Conservation (phyloP, 305 asterid species). For the Salvia sclarea region DNA sequence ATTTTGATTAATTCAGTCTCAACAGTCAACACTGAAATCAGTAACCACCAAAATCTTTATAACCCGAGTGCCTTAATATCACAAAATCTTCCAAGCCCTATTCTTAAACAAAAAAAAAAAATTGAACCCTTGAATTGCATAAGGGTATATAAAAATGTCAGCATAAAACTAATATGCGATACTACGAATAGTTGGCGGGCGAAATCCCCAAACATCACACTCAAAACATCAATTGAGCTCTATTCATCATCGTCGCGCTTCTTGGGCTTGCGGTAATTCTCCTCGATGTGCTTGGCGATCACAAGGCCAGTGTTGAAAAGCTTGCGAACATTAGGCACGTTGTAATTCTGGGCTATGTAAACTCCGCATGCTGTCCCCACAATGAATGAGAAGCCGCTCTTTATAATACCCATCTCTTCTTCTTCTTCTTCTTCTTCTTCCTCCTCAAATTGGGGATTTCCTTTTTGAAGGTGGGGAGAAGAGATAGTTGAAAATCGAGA, state of each 20-base stretch:
- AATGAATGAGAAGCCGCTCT: constrained; percentile 56
- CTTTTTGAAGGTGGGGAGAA: not conserved
- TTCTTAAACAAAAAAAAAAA: not conserved
- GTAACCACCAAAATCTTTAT: constrained; percentile 2
- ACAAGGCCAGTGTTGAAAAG: constrained; percentile 53
- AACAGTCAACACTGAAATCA: not conserved
- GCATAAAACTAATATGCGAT: constrained; percentile 1
- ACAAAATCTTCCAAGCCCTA: constrained; percentile 10
- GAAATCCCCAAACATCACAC: not conserved
- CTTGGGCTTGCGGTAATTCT: constrained; percentile 80
- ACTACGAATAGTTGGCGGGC: constrained; percentile 31
- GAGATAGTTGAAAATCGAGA: not conserved
- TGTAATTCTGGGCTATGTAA: constrained; percentile 80
- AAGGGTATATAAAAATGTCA: not conserved
- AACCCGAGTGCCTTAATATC: not conserved
- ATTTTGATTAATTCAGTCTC: not conserved
- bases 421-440: not conserved
- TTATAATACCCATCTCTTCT: constrained; percentile 52
- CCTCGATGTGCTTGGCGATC: constrained; percentile 69
- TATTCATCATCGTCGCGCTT: constrained; percentile 53
- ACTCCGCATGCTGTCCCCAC: constrained; percentile 64
- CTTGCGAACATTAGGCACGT: constrained; percentile 68
- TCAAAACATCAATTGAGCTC: not conserved
- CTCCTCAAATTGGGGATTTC: constrained; percentile 2
- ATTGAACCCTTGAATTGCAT: not conserved